These are phyloP conservation scores for Microcos paniculata DNA, from an alignment of 345 rosid genomes.

Conservation along the genomic window DNA sequence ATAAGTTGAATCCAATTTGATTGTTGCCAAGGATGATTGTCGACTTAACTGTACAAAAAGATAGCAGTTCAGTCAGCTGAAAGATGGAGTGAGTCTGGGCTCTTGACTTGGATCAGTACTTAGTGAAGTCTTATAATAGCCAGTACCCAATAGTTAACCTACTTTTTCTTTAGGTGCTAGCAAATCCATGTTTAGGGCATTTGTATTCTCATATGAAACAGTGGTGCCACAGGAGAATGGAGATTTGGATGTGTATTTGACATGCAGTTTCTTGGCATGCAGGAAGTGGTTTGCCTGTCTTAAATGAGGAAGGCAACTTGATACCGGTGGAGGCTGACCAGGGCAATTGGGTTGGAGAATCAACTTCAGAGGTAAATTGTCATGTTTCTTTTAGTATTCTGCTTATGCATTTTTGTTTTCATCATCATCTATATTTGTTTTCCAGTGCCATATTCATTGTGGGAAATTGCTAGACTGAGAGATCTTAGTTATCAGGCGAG, in stretches of 20 bases:
- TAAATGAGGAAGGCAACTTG: slow-evolving; percentile 84
- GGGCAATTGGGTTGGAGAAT: slow-evolving; percentile 58
- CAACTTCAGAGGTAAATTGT: slow-evolving; percentile 63
- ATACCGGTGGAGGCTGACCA: slow-evolving; percentile 50
- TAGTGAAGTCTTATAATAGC: not conserved
- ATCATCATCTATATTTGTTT: not conserved
- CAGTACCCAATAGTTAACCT: not conserved
- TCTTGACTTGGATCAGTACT: not conserved
- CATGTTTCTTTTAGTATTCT: not conserved
- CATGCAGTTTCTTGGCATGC: slow-evolving; percentile 9
- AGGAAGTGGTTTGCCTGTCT: slow-evolving; percentile 83
- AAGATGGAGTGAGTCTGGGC: not conserved
- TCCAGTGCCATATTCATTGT: not conserved
- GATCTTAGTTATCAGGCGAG: not conserved
- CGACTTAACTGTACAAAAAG: not conserved
- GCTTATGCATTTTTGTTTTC: not conserved
- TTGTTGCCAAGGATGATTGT: slow-evolving; percentile 6
- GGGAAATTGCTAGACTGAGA: not conserved
- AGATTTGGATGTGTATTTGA: slow-evolving; percentile 12
- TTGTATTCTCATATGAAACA: not conserved
- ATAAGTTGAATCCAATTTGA: not conserved
- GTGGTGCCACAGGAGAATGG: slow-evolving; percentile 2
- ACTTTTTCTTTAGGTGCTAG: not conserved
- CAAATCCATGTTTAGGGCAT: not conserved
- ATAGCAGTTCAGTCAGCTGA: slow-evolving; percentile 12